phyloP scores from a whole-genome alignment of 1,139 yeast genomes.

The Debaryomycetaceae sp. region DNA sequence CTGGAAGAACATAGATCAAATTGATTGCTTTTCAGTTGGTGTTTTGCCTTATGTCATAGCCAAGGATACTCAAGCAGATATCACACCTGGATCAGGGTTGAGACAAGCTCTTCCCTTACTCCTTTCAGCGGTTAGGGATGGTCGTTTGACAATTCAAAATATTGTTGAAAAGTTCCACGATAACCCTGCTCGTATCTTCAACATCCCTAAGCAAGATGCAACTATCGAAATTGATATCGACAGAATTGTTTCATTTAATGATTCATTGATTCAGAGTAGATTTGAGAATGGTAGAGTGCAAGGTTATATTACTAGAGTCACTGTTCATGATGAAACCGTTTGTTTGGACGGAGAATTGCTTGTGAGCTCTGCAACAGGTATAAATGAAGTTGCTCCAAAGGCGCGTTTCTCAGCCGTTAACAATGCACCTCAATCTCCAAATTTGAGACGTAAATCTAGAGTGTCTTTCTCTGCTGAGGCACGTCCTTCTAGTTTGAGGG shows the following conservation, averaged over 20 bases:
- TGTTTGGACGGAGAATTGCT: slow-evolving; percentile 79
- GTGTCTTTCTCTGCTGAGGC: slow-evolving; percentile 43
- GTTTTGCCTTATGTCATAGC: slow-evolving; percentile 73
- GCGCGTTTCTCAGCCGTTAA: slow-evolving; percentile 39
- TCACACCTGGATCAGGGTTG: slow-evolving; percentile 72
- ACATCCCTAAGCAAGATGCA: slow-evolving; percentile 77
- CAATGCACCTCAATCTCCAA: slow-evolving; percentile 47
- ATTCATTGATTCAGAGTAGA: slow-evolving; percentile 51
- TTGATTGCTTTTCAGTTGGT: slow-evolving; percentile 91
- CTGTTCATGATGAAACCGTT: slow-evolving; percentile 72
- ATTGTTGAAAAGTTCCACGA: slow-evolving; percentile 73
- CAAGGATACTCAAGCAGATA: slow-evolving; percentile 54
- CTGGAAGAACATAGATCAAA: slow-evolving; percentile 69
- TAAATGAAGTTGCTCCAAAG: slow-evolving; percentile 44
- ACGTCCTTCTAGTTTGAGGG: slow-evolving; percentile 41
- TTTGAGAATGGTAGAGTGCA: slow-evolving; percentile 48
- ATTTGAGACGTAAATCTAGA: slow-evolving; percentile 41
- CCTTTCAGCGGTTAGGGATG: slow-evolving; percentile 74
- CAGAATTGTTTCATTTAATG: slow-evolving; percentile 48
- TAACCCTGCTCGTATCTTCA: slow-evolving; percentile 80
- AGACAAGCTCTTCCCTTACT: slow-evolving; percentile 80
- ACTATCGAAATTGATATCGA: slow-evolving; percentile 81
- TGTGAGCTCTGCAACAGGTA: slow-evolving; percentile 58
- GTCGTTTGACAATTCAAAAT: slow-evolving; percentile 69
- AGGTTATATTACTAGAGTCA: slow-evolving; percentile 89